Percentiles rank a stretch among this genome's conserved stretches.
Evolutionary conservation across 2,329 filamentous ascomycete genomes (phyloP).

Genomic region (Rosellinia necatrix): DNA sequence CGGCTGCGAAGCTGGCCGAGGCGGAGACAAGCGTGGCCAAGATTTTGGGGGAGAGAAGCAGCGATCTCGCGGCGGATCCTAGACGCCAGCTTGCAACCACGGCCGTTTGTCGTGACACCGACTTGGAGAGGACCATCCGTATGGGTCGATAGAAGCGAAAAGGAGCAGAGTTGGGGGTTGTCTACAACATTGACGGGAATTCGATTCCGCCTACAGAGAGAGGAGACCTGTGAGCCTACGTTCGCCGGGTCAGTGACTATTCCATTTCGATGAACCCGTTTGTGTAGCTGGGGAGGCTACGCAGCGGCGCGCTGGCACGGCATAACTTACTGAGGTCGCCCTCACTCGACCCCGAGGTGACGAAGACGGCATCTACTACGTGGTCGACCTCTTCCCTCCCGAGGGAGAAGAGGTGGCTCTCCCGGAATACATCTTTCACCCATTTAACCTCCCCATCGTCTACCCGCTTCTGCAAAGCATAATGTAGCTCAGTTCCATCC

Average conservation of each 20-base stretch:
- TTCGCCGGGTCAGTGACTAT: neutral
- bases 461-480: constrained; percentile 64
- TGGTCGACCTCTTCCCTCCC: constrained; percentile 78
- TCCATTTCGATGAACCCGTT: neutral
- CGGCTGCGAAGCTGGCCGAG: constrained; percentile 73
- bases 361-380: constrained; percentile 91
- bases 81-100: constrained; percentile 90
- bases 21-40: constrained; percentile 77
- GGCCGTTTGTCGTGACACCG: constrained; percentile 92
- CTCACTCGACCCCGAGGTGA: constrained; percentile 65
- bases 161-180: constrained; percentile 82
- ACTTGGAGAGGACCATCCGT: constrained; percentile 91
- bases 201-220: constrained; percentile 74
- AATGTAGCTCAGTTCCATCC: constrained; percentile 61
- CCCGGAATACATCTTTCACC: constrained; percentile 68
- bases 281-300: neutral
- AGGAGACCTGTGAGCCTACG: constrained; percentile 69
- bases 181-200: constrained; percentile 95
- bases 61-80: constrained; percentile 88
- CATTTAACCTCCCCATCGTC: constrained; percentile 70
- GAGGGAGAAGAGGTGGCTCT: constrained; percentile 72
- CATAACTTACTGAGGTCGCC: constrained; percentile 43
- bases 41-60: constrained; percentile 72
- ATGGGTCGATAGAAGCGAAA: constrained; percentile 86
- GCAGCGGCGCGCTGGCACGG: neutral